Base-by-base conservation (phyloP, 2,329 filamentous ascomycete species). In the Pseudogymnoascus sp. region DNA sequence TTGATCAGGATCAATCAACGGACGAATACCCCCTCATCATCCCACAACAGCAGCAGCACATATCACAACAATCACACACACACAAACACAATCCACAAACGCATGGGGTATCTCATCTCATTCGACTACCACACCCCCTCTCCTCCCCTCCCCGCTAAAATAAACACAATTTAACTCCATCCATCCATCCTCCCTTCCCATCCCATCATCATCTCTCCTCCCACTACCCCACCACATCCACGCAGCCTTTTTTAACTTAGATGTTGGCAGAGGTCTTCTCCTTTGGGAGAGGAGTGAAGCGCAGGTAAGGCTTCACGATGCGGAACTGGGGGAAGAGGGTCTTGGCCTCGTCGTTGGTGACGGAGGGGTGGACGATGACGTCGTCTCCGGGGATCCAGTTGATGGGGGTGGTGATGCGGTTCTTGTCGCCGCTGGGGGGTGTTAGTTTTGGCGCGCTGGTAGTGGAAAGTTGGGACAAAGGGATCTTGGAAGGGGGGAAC, bases 331-430 rank as follows among this genome's bases (percentile, higher is more conserved):
- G 90, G 83, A 96, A 96, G 73, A 96, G 86, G 78, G 88, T 86
- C 83, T 87, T 88, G 73, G 92, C 93, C 79, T 95, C 88, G 76
- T 90, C 89, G 67, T 91, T 92, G 75, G 85, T 88, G 74, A 96
- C 86, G 66, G 81, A 82, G 57, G 92, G 91, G 74, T 92, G 91
- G 67, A 97, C 90, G 74, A 97, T 96, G 70, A 96, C 93, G 75
- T 97, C 92, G 72, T 96, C 89, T 63, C 92, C 92, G 51, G 86
- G 86, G 40, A 87, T 81, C 92, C 92, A 96, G 82, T 96, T 89
- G 77, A 96, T 93, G 60, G 92, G 92, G 64, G 90, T 95, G 68
- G 89, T 92, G 74, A 96, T 80, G 71, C 88, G 89, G 83, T 93
- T 86, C 84, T 91, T 92, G 80, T 96, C 93, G 65, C 88, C 91